Evolutionary conservation across 768 basidiomycete genomes (phyloP).

Genomic region (Hericium coralloides): DNA sequence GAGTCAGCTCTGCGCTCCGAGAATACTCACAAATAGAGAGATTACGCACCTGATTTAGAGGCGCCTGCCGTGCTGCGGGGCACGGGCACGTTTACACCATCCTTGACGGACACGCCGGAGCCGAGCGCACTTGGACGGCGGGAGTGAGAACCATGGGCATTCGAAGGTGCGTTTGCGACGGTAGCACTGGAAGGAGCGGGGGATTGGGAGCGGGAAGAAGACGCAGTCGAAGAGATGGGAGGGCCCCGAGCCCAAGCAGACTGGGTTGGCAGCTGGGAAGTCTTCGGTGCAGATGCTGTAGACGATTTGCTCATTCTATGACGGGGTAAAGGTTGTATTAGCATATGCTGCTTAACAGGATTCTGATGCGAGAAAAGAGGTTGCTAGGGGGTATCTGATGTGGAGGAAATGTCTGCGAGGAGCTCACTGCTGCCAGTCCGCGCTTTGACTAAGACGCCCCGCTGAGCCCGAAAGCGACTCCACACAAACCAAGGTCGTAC

Average conservation of each 20-base stretch:
- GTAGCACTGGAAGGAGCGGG: constrained; percentile 36
- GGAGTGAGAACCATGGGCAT: constrained; percentile 43
- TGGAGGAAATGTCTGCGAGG: neutral
- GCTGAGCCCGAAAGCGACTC: neutral
- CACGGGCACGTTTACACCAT: constrained; percentile 64
- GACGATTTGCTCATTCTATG: constrained; percentile 91
- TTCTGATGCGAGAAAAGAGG: neutral
- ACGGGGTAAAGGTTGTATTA: neutral
- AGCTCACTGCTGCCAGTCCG: neutral
- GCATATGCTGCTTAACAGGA: neutral
- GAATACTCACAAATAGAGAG: neutral
- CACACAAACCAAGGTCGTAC: neutral
- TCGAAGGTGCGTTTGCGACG: constrained; percentile 32
- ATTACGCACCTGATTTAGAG: constrained; percentile 52
- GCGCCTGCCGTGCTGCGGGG: constrained; percentile 42
- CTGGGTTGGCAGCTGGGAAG: constrained; percentile 61
- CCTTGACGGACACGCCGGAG: constrained; percentile 66
- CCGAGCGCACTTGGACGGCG: constrained; percentile 70
- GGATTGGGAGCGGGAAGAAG: constrained; percentile 72
- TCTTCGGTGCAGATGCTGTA: constrained; percentile 63
- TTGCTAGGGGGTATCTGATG: neutral
- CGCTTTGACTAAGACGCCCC: neutral
- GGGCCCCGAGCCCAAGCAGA: constrained; percentile 92
- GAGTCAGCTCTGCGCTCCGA: constrained; percentile 3
- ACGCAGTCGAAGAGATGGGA: constrained; percentile 47